These are phyloP conservation scores for Musa beccarii DNA, from an alignment of 176 grass and related monocot genomes.

Conservation along the genomic window DNA sequence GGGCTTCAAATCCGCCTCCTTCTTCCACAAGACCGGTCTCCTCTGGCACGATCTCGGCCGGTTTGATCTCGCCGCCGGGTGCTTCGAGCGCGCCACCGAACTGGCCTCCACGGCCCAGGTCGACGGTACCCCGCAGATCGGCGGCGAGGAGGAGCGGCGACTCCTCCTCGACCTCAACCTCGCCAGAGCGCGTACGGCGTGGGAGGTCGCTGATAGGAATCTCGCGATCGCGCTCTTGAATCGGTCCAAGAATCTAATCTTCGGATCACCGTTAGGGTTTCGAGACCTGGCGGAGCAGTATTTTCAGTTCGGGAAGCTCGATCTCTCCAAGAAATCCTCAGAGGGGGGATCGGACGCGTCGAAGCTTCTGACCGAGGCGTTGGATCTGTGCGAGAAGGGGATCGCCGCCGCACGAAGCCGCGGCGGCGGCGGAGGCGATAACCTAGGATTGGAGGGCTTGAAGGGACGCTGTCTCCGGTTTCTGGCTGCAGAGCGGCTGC, in stretches of 20 bases:
- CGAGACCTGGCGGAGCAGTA: constrained; percentile 56
- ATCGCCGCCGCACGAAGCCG: constrained; percentile 19
- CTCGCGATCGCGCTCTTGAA: constrained; percentile 69
- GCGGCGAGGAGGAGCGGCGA: constrained; percentile 30
- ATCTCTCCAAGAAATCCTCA: constrained; percentile 37
- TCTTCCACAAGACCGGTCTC: constrained; percentile 63
- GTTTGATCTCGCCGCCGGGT: constrained; percentile 60
- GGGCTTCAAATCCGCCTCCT: constrained; percentile 48
- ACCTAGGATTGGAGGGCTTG: constrained; percentile 36
- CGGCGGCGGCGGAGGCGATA: constrained; percentile 22
- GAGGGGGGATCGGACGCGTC: constrained; percentile 42
- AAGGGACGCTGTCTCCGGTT: constrained; percentile 64
- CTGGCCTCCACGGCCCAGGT: constrained; percentile 29
- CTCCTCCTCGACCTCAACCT: constrained; percentile 58
- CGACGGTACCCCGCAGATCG: not conserved
- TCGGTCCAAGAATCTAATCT: constrained; percentile 59
- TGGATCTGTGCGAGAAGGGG: constrained; percentile 82
- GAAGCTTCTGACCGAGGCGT: constrained; percentile 63
- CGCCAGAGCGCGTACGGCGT: constrained; percentile 57
- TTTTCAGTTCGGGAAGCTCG: constrained; percentile 46
- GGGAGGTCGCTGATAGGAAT: constrained; percentile 37
- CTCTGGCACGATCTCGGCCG: constrained; percentile 67
- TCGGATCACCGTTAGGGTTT: constrained; percentile 30
- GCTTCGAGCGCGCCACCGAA: constrained; percentile 85
- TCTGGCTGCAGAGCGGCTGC: constrained; percentile 57